Evolutionary conservation across 2,329 filamentous ascomycete genomes (phyloP), one percentile per base, ranked within the genome.

Genomic region (Fusarium nanum): DNA sequence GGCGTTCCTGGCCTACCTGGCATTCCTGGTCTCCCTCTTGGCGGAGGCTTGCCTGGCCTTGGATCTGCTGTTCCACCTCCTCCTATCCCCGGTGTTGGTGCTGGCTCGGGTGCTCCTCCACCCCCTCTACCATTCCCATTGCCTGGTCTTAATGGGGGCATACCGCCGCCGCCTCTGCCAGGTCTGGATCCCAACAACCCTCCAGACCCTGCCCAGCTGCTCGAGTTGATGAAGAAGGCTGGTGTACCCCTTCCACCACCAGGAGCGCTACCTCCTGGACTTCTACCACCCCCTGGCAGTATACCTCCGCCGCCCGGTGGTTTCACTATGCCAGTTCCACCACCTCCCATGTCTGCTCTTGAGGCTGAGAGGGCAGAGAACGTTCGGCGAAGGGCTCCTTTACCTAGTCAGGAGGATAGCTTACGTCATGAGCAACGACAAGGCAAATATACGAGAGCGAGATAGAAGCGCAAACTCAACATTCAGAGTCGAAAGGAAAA

Each of bases 351-450:
- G 68, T 79, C 82, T 22, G 77, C 79, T 20, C 69, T 67, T 41
- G 73, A 76, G 7, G 77, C 62, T 54, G 76, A 79, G 61, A 76
- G 80, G 60, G 74, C 78, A 13, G 71, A 73, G 23, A 79, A n/a
- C n/a, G 14, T 75, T 34, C 77, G 81, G 7, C 81, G 89, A 20
- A 85, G 91, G 65, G 92, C 87, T 8, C 93, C 92, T 11, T 81
- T 97, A 45, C 93, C 93, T 0, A 94, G 92, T 77, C 93, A 97
- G 80, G 89, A 92, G 76, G 93, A 96, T 77, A 94, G 92, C 73
- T 81, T 97, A 73, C 88, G 90, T 72, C 88, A 91, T 78, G 92
- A 95, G 79, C 93, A 95, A 83, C 87, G 86, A 59, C 83, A 84
- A 56, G 88, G 88, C 6, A 85, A 89, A 68, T 91, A 89, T 74